These are phyloP conservation scores for Chaetoscypha palmicola DNA, from an alignment of 2,329 filamentous ascomycete genomes.

Conservation along the genomic window DNA sequence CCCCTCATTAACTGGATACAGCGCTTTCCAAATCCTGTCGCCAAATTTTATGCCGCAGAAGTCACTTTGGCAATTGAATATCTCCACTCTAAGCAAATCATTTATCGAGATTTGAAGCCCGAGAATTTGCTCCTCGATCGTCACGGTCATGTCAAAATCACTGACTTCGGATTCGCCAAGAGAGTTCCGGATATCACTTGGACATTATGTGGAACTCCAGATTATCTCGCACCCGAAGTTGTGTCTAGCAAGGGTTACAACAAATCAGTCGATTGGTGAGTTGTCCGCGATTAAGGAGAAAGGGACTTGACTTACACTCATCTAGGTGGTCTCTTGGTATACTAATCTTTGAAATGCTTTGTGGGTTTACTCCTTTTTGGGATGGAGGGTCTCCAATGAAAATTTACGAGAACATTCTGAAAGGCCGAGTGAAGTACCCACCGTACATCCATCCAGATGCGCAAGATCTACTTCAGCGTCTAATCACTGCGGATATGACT, in stretches of 20 bases:
- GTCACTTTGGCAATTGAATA: conserved; percentile 95
- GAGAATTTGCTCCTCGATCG: conserved; percentile 89
- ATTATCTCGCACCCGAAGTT: conserved; percentile 95
- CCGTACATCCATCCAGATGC: conserved; percentile 92
- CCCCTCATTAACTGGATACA: conserved; percentile 34
- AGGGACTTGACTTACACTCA: conserved; percentile 14
- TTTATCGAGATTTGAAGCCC: conserved; percentile 95
- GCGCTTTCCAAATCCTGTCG: conserved; percentile 97
- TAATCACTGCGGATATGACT: conserved; percentile 92
- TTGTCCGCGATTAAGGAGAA: too few species aligned
- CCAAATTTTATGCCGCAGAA: conserved; percentile 98
- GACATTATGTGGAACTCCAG: conserved; percentile 95
- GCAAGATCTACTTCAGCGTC: conserved; percentile 81
- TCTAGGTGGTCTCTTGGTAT: conserved; percentile 95
- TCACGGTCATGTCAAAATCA: conserved; percentile 93
- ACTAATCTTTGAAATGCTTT: conserved; percentile 98
- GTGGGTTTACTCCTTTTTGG: conserved; percentile 98
- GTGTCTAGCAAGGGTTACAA: conserved; percentile 99
- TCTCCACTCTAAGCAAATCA: conserved; percentile 88
- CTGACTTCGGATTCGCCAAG: conserved; percentile 98
- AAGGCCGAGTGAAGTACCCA: conserved; percentile 92
- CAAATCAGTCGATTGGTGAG: conserved; percentile 97
- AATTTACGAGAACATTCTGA: conserved; percentile 98
- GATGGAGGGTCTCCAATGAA: conserved; percentile 96
- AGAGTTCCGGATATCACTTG: conserved; percentile 98